phyloP scores from a whole-genome alignment of 2,329 filamentous ascomycete genomes.

The Clarireedia homoeocarpa region DNA sequence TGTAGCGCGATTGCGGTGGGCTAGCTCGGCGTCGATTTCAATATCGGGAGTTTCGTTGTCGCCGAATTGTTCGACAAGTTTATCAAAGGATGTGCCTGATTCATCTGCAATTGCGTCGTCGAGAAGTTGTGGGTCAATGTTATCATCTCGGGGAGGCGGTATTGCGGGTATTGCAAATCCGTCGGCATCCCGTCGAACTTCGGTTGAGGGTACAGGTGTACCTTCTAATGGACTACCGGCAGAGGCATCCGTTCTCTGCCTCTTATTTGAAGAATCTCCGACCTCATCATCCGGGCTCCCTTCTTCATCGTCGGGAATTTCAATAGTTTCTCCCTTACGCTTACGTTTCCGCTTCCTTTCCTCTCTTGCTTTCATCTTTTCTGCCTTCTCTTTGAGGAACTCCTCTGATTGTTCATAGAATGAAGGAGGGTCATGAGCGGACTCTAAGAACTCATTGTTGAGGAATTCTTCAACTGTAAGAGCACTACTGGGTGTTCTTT shows the following conservation, averaged over 20 bases:
- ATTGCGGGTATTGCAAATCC: constrained; percentile 57
- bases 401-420: constrained; percentile 62
- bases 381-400: constrained; percentile 43
- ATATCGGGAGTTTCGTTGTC: constrained; percentile 20
- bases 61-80: constrained; percentile 39
- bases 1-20: constrained; percentile 10
- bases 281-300: constrained; percentile 22
- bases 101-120: constrained; percentile 18
- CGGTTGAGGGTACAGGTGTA: constrained; percentile 17
- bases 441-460: constrained; percentile 62
- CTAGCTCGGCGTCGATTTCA: constrained; percentile 9
- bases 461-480: constrained; percentile 85
- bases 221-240: background rate
- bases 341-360: constrained; percentile 37
- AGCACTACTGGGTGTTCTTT: constrained; percentile 72
- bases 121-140: constrained; percentile 9
- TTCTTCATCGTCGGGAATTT: constrained; percentile 17
- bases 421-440: constrained; percentile 73
- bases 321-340: constrained; percentile 5
- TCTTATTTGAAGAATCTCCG: constrained; percentile 19
- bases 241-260: constrained; percentile 18
- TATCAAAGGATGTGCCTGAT: constrained; percentile 29
- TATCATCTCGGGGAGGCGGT: constrained; percentile 26
- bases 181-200: constrained; percentile 51
- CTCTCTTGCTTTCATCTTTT: constrained; percentile 32